phyloP scores from a whole-genome alignment of 345 rosid genomes.

The Combretum micranthum region DNA sequence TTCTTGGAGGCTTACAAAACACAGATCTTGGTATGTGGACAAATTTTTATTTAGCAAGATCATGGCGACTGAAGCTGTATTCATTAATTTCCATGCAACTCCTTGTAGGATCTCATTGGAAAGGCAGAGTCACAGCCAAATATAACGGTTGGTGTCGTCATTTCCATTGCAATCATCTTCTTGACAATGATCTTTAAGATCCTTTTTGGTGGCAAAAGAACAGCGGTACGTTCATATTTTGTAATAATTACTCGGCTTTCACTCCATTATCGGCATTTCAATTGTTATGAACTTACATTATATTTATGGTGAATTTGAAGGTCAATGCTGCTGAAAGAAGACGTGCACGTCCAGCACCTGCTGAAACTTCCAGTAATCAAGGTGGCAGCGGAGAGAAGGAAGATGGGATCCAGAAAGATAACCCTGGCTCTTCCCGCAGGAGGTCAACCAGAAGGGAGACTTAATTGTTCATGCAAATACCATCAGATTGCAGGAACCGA shows the following conservation, averaged over 20 bases:
- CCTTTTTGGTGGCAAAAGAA: conserved; percentile 36
- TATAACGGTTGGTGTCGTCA: conserved; percentile 29
- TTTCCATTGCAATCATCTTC: conserved; percentile 25
- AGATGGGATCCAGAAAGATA: conserved; percentile 10
- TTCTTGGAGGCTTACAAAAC: conserved; percentile 18
- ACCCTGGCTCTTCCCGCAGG: conserved; percentile 8
- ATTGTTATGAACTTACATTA: neutral
- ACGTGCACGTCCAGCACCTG: conserved; percentile 1
- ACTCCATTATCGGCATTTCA: neutral
- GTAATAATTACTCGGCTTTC: neutral
- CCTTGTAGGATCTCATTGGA: conserved; percentile 33
- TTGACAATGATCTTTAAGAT: conserved; percentile 21
- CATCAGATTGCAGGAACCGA: no score
- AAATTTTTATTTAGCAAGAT: neutral
- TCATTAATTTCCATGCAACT: neutral
- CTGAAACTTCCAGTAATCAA: conserved; percentile 12
- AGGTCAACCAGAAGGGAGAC: conserved; percentile 18
- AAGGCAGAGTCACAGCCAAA: conserved; percentile 50
- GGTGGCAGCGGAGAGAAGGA: conserved; percentile 11
- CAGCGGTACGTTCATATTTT: conserved; percentile 1
- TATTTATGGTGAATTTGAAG: conserved; percentile 12
- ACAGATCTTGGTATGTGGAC: conserved; percentile 17
- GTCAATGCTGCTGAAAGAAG: conserved; percentile 3
- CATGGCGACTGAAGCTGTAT: no score
- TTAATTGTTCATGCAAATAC: conserved; percentile 1